A percentile compares a stretch with the other conserved stretches of the same genome.
Evolutionary conservation across 495 filamentous ascomycete species (phyloP).

Genomic region (Mycothermus thermophilus): DNA sequence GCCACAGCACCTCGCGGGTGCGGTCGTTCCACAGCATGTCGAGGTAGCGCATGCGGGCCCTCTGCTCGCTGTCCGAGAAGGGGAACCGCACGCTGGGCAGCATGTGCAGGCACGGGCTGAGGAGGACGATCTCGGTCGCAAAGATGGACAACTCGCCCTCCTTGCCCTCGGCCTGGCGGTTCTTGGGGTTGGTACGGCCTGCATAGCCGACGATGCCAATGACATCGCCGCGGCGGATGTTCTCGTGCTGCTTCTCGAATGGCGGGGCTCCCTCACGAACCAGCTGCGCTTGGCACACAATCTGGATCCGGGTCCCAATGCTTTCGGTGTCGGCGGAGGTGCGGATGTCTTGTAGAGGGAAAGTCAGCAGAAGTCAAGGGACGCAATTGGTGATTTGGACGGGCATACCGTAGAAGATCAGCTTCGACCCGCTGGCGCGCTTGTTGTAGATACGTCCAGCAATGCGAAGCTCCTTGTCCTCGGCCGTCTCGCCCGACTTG

Average conservation of each 20-base stretch:
- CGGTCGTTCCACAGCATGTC: conserved; percentile 92
- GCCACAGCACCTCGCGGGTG: conserved; percentile 65
- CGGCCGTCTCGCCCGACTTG: conserved; percentile 69
- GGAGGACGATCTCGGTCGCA: conserved; percentile 66
- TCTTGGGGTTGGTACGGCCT: conserved; percentile 82
- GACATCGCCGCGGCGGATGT: conserved; percentile 80
- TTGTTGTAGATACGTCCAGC: conserved; percentile 83
- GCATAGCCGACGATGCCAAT: conserved; percentile 80
- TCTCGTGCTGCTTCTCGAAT: conserved; percentile 80
- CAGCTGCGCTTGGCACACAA: conserved; percentile 78
- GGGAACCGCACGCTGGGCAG: conserved; percentile 86
- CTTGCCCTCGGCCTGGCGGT: conserved; percentile 46
- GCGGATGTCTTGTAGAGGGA: conserved; percentile 44
- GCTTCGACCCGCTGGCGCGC: conserved; percentile 66
- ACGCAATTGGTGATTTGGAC: background rate
- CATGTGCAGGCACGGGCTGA: conserved; percentile 87
- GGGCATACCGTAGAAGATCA: conserved; percentile 61
- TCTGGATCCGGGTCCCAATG: conserved; percentile 66
- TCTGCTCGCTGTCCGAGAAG: conserved; percentile 84
- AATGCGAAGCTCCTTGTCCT: conserved; percentile 56
- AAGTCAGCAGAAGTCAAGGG: background rate
- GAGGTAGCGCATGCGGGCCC: conserved; percentile 76
- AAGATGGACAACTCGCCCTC: conserved; percentile 91
- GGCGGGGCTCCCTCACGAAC: conserved; percentile 41
- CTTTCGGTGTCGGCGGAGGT: conserved; percentile 32